A percentile compares a stretch with the other conserved stretches of the same genome.
Evolutionary conservation across 2,329 filamentous ascomycete species (phyloP).

Genomic region (Penicillium sp.): DNA sequence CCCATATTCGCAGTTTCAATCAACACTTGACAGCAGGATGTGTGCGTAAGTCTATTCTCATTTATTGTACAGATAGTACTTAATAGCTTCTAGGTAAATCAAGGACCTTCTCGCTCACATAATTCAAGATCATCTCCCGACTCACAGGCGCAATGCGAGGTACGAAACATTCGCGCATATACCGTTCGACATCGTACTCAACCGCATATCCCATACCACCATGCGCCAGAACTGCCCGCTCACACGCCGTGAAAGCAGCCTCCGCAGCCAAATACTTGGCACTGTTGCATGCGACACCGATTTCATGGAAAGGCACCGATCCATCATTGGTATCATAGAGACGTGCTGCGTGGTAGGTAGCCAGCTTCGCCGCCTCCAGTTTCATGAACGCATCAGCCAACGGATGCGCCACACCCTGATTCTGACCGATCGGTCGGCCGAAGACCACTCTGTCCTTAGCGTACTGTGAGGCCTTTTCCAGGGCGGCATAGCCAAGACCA

Average conservation of each 20-base stretch:
- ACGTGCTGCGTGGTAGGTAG: slow-evolving; percentile 59
- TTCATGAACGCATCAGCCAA: slow-evolving; percentile 60
- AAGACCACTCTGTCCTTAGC: slow-evolving; percentile 62
- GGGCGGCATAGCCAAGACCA: slow-evolving; percentile 72
- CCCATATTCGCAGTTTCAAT: not conserved
- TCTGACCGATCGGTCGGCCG: slow-evolving; percentile 56
- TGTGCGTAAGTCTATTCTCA: not conserved
- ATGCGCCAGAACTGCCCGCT: slow-evolving; percentile 55
- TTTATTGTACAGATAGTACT: not conserved
- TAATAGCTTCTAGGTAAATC: slow-evolving; percentile 44
- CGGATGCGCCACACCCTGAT: slow-evolving; percentile 59
- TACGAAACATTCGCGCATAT: slow-evolving; percentile 57
- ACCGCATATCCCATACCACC: slow-evolving; percentile 64
- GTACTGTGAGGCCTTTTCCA: slow-evolving; percentile 61
- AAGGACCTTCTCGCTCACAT: slow-evolving; percentile 44
- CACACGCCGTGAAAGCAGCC: slow-evolving; percentile 59
- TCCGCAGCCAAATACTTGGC: slow-evolving; percentile 66
- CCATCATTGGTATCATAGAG: slow-evolving; percentile 56
- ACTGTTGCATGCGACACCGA: slow-evolving; percentile 65
- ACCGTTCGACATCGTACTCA: slow-evolving; percentile 62
- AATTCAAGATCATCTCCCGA: slow-evolving; percentile 48
- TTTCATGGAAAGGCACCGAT: slow-evolving; percentile 52
- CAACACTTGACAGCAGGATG: not conserved
- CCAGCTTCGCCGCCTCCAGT: slow-evolving; percentile 59
- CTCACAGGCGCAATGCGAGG: slow-evolving; percentile 60